Percentiles rank a stretch among this genome's conserved stretches.
Conservation (phyloP, 1,139 yeast species). For the Kazachstania sp. region DNA sequence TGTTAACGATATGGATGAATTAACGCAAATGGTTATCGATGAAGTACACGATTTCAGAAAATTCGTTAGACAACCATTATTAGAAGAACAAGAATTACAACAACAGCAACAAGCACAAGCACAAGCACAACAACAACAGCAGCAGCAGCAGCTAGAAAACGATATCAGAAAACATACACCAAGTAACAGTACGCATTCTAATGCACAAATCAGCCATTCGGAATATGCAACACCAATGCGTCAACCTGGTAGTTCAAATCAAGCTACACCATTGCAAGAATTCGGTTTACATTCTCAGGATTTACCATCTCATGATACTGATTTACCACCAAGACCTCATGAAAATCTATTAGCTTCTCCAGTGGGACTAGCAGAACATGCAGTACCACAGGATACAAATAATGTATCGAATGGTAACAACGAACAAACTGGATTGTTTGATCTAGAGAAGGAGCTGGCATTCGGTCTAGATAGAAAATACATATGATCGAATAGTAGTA, state of each 20-base stretch:
- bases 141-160: conserved; percentile 7
- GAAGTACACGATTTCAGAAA: conserved; percentile 78
- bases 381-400: neutral
- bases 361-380: conserved; percentile 9
- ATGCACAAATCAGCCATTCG: neutral
- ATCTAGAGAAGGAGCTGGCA: conserved; percentile 50
- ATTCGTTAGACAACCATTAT: conserved; percentile 63
- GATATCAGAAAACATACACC: conserved; percentile 6
- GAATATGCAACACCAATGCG: conserved; percentile 9
- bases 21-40: conserved; percentile 71
- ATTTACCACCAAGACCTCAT: conserved; percentile 37
- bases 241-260: neutral
- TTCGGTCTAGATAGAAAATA: conserved; percentile 46
- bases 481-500: conserved; percentile 7
- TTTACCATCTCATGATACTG: conserved; percentile 35
- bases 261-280: conserved; percentile 21
- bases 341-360: conserved; percentile 31
- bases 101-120: conserved; percentile 20
- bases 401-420: neutral
- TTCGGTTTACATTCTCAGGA: conserved; percentile 34
- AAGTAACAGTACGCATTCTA: neutral
- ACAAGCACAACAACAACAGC: conserved; percentile 12
- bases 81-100: conserved; percentile 43
- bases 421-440: conserved; percentile 32
- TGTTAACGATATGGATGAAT: conserved; percentile 69